Percentiles rank a stretch among this genome's conserved stretches.
These are phyloP conservation scores for Parietaria judaica DNA, from an alignment of 306 rosid genomes.

Conservation along the genomic window DNA sequence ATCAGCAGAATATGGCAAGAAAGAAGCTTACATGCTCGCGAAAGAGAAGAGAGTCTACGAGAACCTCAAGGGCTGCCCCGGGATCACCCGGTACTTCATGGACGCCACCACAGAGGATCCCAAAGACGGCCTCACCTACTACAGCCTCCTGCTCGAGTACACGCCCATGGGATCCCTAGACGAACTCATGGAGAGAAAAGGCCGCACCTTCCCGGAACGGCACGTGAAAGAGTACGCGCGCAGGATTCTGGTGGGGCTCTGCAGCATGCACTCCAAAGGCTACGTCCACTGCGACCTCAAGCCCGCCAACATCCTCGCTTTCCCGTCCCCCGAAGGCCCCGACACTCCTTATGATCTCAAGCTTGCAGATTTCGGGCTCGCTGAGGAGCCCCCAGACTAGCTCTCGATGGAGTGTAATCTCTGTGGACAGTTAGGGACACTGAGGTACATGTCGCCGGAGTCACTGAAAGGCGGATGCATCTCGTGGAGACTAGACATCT, in stretches of 20 bases:
- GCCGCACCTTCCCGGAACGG: neutral
- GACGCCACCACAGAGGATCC: neutral
- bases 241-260: conserved; percentile 2
- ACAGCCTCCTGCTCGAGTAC: neutral
- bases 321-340: neutral
- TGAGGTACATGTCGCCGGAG: conserved; percentile 3
- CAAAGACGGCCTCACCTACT: neutral
- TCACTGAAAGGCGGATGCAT: neutral
- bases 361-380: conserved; percentile 6
- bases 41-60: neutral
- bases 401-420: too few relatives aligned
- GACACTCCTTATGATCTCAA: neutral
- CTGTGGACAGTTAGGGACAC: neutral
- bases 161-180: neutral
- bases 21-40: neutral
- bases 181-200: neutral
- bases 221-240: neutral
- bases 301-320: conserved; percentile 5
- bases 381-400: neutral
- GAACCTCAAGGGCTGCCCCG: neutral
- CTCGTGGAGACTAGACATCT: neutral
- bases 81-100: neutral
- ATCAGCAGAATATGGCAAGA: neutral
- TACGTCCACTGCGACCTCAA: conserved; percentile 17
- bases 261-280: neutral